phyloP scores from a whole-genome alignment of 1,139 yeast species.

The Suhomyces panamericanus region DNA sequence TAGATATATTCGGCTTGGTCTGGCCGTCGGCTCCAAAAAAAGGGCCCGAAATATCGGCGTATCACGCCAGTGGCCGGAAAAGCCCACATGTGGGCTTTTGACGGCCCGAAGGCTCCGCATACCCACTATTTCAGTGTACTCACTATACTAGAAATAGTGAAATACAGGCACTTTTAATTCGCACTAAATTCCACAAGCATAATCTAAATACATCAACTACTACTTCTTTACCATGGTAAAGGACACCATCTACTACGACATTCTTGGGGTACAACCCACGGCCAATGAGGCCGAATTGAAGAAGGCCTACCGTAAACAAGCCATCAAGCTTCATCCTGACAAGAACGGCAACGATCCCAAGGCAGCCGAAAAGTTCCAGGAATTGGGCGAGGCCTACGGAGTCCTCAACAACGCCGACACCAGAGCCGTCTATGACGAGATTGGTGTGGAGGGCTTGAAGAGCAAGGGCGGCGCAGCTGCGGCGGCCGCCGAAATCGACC shows the following conservation, averaged over 20 bases:
- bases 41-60: too few species aligned
- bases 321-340: constrained; percentile 30
- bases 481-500: constrained; percentile 32
- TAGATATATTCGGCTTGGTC: too few species aligned
- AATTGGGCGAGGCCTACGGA: constrained; percentile 45
- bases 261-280: constrained; percentile 22
- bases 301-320: constrained; percentile 29
- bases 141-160: too few species aligned
- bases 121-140: too few species aligned
- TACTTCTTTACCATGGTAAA: constrained; percentile 26
- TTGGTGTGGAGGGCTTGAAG: constrained; percentile 47
- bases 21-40: too few species aligned
- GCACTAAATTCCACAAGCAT: too few species aligned
- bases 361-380: constrained; percentile 31
- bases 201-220: too few species aligned
- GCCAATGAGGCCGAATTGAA: constrained; percentile 27
- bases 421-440: constrained; percentile 43
- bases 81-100: too few species aligned
- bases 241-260: constrained; percentile 27
- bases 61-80: too few species aligned
- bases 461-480: constrained; percentile 23
- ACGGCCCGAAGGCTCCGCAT: too few species aligned
- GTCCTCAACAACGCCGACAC: constrained; percentile 38
- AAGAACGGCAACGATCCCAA: constrained; percentile 29
- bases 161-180: too few species aligned